Conservation (phyloP, 371 early-diverging fungal species). For the Mucor mucedo region DNA sequence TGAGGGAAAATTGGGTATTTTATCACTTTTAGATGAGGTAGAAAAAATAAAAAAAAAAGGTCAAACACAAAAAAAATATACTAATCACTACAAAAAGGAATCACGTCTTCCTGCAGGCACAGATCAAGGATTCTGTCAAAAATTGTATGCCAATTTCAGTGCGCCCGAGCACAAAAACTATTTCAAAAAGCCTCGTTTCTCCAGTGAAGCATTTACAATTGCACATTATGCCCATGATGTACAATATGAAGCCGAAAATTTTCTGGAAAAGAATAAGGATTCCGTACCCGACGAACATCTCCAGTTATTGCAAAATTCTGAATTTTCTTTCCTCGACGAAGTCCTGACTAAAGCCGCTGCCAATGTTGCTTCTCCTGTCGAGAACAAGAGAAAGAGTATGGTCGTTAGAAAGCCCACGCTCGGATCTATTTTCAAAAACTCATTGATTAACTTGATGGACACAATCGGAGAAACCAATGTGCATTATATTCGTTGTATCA, state of each 20-base stretch:
- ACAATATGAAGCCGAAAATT: conserved; percentile 89
- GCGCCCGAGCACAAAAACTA: conserved; percentile 70
- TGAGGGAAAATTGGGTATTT: conserved; percentile 94
- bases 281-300: conserved; percentile 94
- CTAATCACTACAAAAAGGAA: conserved; percentile 40
- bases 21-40: conserved; percentile 95
- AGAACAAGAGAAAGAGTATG: conserved; percentile 54
- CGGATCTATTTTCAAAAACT: conserved; percentile 75
- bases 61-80: background rate
- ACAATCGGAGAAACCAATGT: conserved; percentile 91
- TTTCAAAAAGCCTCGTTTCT: conserved; percentile 92
- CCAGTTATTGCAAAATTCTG: conserved; percentile 69
- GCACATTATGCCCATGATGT: conserved; percentile 94
- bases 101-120: conserved; percentile 91
- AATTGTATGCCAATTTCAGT: conserved; percentile 84
- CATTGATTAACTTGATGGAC: conserved; percentile 90
- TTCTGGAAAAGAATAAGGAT: conserved; percentile 98
- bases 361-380: conserved; percentile 38
- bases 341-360: conserved; percentile 64
- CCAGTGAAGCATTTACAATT: conserved; percentile 79
- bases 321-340: conserved; percentile 78
- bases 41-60: background rate
- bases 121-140: conserved; percentile 82
- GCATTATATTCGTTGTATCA: conserved; percentile 97
- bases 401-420: conserved; percentile 81